Evolutionary conservation across 345 rosid genomes (phyloP).

Genomic region (Stellera chamaejasme): DNA sequence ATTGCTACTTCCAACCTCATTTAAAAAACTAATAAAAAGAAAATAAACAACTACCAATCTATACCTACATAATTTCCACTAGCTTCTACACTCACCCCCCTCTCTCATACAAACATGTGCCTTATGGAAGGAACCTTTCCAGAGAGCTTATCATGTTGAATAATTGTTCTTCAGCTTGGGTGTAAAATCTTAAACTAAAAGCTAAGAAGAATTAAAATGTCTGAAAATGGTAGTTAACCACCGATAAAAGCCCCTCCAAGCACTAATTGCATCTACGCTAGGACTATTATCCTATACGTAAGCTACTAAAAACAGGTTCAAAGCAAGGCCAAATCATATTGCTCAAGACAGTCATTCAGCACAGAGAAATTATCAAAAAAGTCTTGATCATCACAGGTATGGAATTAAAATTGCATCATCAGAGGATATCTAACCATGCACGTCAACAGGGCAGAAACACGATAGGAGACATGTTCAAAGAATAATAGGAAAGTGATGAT

Average conservation of each 20-base stretch:
- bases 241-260: conserved; percentile 14
- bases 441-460: no score
- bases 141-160: conserved; percentile 15
- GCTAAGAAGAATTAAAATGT: conserved; percentile 23
- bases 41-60: no score
- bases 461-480: background rate
- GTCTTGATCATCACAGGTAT: no score
- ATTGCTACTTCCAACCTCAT: conserved; percentile 12
- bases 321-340: no score
- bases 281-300: no score
- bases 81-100: background rate
- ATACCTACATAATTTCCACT: no score
- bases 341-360: no score
- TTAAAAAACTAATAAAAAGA: no score
- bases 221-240: conserved; percentile 22
- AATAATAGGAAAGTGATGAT: conserved; percentile 6
- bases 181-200: conserved; percentile 27
- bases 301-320: no score
- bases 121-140: background rate
- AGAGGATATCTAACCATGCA: no score
- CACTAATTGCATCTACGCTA: conserved; percentile 15
- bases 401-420: no score
- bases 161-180: conserved; percentile 17
- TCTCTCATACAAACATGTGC: background rate
- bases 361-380: no score